Evolutionary conservation across 495 filamentous ascomycete species (phyloP).

Genomic region (Penicillium verhagenii): DNA sequence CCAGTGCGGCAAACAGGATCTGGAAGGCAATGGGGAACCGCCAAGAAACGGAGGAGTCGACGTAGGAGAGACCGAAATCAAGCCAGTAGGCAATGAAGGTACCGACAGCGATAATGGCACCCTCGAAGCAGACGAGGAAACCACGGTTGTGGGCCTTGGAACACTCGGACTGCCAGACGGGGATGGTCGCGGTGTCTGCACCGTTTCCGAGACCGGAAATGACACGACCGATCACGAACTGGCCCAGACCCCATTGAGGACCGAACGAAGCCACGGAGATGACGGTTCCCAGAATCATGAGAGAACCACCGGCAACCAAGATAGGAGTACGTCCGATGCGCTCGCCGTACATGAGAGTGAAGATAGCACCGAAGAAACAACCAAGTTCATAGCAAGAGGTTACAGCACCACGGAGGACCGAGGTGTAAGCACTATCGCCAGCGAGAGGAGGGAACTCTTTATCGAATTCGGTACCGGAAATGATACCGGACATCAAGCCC

Average conservation of each 20-base stretch:
- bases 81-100: conserved; percentile 78
- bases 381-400: conserved; percentile 80
- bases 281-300: conserved; percentile 74
- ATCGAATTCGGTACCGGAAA: conserved; percentile 66
- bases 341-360: conserved; percentile 67
- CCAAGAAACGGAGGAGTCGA: conserved; percentile 47
- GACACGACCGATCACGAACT: conserved; percentile 71
- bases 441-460: conserved; percentile 60
- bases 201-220: conserved; percentile 74
- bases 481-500: conserved; percentile 76
- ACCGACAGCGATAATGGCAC: conserved; percentile 76
- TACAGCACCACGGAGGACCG: conserved; percentile 73
- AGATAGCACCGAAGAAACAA: conserved; percentile 73
- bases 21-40: conserved; percentile 78
- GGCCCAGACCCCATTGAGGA: conserved; percentile 47
- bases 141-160: conserved; percentile 71
- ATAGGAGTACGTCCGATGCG: conserved; percentile 61
- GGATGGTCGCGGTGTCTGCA: conserved; percentile 72
- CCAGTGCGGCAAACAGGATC: conserved; percentile 65
- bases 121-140: conserved; percentile 79
- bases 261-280: conserved; percentile 61
- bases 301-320: conserved; percentile 59
- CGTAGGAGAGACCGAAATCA: conserved; percentile 72
- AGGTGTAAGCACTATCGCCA: conserved; percentile 39
- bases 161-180: conserved; percentile 75